Evolutionary conservation across 371 early-diverging fungal genomes (phyloP).

Genomic region (Choanephora cucurbitarum): DNA sequence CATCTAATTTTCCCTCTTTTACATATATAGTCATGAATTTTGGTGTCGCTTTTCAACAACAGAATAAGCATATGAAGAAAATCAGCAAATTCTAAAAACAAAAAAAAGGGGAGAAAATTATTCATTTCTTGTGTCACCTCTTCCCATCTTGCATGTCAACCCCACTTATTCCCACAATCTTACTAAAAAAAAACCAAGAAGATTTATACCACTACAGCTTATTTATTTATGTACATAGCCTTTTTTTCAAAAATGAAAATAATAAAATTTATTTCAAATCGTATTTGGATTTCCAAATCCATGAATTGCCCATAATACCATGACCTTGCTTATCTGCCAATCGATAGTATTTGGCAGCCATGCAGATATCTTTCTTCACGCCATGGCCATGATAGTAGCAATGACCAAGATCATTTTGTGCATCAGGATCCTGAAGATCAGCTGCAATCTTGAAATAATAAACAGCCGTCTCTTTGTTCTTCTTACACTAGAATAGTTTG

Average conservation of each 20-base stretch:
- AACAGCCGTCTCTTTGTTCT: constrained; percentile 81
- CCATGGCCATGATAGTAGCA: constrained; percentile 81
- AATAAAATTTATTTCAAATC: constrained; percentile 11
- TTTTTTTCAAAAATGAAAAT: too few species aligned
- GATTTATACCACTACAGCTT: too few species aligned
- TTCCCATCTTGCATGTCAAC: too few species aligned
- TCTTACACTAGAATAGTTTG: constrained; percentile 37
- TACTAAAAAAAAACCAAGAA: too few species aligned
- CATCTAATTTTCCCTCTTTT: not conserved
- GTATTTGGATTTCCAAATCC: constrained; percentile 63
- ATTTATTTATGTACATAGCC: not conserved
- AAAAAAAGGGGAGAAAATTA: too few species aligned
- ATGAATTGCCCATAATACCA: constrained; percentile 82
- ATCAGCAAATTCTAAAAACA: too few species aligned
- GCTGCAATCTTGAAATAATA: constrained; percentile 91
- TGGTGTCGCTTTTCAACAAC: constrained; percentile 6
- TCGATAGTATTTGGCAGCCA: constrained; percentile 84
- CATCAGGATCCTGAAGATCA: constrained; percentile 81
- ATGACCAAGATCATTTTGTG: constrained; percentile 80
- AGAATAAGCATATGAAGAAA: not conserved
- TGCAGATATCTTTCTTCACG: constrained; percentile 72
- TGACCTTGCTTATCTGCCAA: constrained; percentile 81
- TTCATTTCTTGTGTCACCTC: too few species aligned
- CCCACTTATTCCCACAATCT: too few species aligned
- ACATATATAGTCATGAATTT: constrained; percentile 15